Percentiles rank a stretch among this genome's conserved stretches.
phyloP scores from a whole-genome alignment of 108 stramenopile genomes.

The Schizochytrium sp. region DNA sequence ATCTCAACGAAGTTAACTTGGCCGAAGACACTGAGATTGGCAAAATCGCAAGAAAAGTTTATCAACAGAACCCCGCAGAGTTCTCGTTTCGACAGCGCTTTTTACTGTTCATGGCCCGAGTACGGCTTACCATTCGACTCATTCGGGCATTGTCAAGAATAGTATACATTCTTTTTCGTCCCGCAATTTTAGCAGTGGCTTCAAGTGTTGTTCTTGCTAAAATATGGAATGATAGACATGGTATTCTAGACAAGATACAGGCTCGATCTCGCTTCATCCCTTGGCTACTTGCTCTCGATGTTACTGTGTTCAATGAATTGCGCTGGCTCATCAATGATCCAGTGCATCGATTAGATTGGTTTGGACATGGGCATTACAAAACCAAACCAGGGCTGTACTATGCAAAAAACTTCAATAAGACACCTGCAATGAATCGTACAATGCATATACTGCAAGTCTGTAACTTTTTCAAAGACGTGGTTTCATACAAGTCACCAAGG shows the following conservation, averaged over 20 bases:
- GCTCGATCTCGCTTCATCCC: neutral
- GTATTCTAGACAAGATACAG: neutral
- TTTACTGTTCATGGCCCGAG: neutral
- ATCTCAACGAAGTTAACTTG: neutral
- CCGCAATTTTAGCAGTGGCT: neutral
- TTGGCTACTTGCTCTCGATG: neutral
- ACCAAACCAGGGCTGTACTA: neutral
- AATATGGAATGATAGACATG: neutral
- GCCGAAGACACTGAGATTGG: neutral
- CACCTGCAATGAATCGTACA: neutral
- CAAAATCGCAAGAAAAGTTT: neutral
- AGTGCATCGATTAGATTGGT: conserved; percentile 18
- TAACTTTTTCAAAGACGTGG: neutral
- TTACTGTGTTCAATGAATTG: neutral
- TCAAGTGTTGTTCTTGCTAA: neutral
- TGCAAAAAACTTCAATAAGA: neutral
- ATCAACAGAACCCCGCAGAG: neutral
- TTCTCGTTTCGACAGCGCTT: neutral
- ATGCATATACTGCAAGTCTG: neutral
- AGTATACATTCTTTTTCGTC: neutral
- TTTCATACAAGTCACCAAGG: neutral
- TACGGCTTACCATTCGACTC: neutral
- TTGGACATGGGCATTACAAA: neutral
- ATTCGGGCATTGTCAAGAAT: neutral
- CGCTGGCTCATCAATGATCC: neutral